Evolutionary conservation across 202 grass and related monocot species (phyloP).

Genomic region (Thinopyrum obtusiflorum): DNA sequence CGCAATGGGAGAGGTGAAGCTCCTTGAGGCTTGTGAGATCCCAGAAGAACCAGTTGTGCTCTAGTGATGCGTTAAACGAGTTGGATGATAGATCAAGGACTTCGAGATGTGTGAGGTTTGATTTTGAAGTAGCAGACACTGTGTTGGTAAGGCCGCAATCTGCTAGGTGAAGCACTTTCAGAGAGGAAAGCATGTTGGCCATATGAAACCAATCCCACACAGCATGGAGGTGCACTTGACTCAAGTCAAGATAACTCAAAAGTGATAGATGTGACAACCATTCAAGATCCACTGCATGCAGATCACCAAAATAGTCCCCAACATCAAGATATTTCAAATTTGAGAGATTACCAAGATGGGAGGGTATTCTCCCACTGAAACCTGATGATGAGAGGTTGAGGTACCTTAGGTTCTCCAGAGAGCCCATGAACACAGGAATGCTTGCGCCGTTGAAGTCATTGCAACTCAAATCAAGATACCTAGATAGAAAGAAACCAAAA

Average conservation of each 20-base stretch:
- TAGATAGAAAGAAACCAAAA: too few relatives aligned
- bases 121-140: background rate
- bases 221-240: too few relatives aligned
- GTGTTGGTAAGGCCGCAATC: background rate
- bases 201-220: too few relatives aligned
- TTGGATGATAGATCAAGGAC: background rate
- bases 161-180: too few relatives aligned
- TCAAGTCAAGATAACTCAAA: too few relatives aligned
- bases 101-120: background rate
- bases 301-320: background rate
- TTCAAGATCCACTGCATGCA: too few relatives aligned
- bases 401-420: constrained; percentile 19
- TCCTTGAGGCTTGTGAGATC: background rate
- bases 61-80: background rate
- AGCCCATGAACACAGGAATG: constrained; percentile 27
- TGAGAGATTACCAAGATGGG: background rate
- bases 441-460: background rate
- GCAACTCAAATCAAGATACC: constrained; percentile 17
- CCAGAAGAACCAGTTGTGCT: background rate
- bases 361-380: background rate
- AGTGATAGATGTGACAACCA: too few relatives aligned
- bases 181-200: too few relatives aligned
- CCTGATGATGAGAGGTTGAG: background rate
- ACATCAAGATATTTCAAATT: background rate
- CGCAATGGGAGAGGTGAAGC: background rate